These are phyloP conservation scores for Fusarium pseudoanthophilum DNA, from an alignment of 2,329 filamentous ascomycete species.

Conservation along the genomic window DNA sequence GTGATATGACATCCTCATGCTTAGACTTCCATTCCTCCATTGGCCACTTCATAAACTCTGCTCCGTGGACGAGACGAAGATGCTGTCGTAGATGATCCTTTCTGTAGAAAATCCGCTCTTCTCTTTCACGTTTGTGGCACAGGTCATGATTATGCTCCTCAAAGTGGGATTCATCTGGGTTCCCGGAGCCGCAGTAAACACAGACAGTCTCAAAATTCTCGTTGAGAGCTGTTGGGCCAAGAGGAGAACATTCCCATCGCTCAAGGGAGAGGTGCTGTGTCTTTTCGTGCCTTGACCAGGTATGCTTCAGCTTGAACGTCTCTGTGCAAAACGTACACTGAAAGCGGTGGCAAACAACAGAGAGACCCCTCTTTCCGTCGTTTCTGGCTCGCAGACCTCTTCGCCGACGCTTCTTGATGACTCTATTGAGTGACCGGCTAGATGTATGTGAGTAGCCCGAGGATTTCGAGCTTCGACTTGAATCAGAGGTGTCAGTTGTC, in stretches of 20 bases:
- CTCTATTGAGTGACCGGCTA: not conserved
- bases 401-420: slow-evolving; percentile 2
- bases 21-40: slow-evolving; percentile 55
- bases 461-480: not conserved
- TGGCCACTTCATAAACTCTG: slow-evolving; percentile 56
- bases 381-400: not conserved
- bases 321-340: slow-evolving; percentile 61
- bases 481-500: slow-evolving; percentile 1
- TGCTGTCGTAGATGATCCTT: slow-evolving; percentile 59
- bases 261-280: slow-evolving; percentile 58
- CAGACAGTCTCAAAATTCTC: slow-evolving; percentile 50
- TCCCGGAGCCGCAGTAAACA: slow-evolving; percentile 51
- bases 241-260: slow-evolving; percentile 58
- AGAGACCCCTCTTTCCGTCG: not conserved
- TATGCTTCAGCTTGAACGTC: slow-evolving; percentile 57
- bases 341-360: not conserved
- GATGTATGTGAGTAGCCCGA: not conserved
- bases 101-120: slow-evolving; percentile 55
- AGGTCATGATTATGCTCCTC: slow-evolving; percentile 53
- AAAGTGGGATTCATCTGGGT: slow-evolving; percentile 49
- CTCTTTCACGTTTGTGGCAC: slow-evolving; percentile 54
- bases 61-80: slow-evolving; percentile 54
- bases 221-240: slow-evolving; percentile 51
- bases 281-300: slow-evolving; percentile 63
- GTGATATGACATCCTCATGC: slow-evolving; percentile 50